Evolutionary conservation across 2,329 filamentous ascomycete genomes (phyloP).

Genomic region (Aspergillus luchuensis): DNA sequence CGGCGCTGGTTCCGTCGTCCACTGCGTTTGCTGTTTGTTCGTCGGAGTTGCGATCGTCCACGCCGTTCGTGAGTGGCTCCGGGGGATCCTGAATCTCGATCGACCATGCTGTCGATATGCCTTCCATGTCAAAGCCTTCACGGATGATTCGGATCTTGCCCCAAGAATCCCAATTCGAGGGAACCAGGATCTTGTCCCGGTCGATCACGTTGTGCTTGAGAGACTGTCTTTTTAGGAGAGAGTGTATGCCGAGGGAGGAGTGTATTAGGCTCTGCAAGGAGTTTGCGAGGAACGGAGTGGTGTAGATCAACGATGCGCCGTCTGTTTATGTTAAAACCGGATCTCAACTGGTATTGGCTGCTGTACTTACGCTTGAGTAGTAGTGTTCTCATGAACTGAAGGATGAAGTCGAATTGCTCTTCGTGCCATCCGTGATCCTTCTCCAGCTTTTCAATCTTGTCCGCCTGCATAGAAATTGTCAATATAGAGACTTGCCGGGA

Average conservation of each 20-base stretch:
- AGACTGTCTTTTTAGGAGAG: slow-evolving; percentile 73
- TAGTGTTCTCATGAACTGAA: slow-evolving; percentile 88
- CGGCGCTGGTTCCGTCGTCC: slow-evolving; percentile 58
- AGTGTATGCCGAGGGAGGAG: slow-evolving; percentile 82
- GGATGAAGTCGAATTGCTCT: slow-evolving; percentile 91
- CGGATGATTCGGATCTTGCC: slow-evolving; percentile 91
- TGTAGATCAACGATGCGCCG: slow-evolving; percentile 83
- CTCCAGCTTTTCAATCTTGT: slow-evolving; percentile 88
- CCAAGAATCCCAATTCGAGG: slow-evolving; percentile 98
- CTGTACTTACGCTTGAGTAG: slow-evolving; percentile 73
- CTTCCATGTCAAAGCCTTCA: slow-evolving; percentile 90
- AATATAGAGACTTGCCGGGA: slow-evolving; percentile 14
- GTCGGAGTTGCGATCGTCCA: slow-evolving; percentile 30
- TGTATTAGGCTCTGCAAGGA: slow-evolving; percentile 79
- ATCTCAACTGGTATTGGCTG: slow-evolving; percentile 14
- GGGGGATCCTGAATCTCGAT: slow-evolving; percentile 69
- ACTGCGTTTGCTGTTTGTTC: slow-evolving; percentile 19
- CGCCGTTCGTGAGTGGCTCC: slow-evolving; percentile 31
- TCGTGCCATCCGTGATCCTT: slow-evolving; percentile 92
- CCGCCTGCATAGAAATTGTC: slow-evolving; percentile 56
- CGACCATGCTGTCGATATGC: slow-evolving; percentile 80
- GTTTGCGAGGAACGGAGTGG: slow-evolving; percentile 72
- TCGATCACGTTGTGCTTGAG: slow-evolving; percentile 91
- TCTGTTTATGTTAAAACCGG: slow-evolving; percentile 53
- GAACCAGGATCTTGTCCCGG: slow-evolving; percentile 89